Percentiles rank a stretch among this genome's conserved stretches.
Evolutionary conservation across 108 stramenopile genomes (phyloP).

Genomic region (Skeletonema grethae): DNA sequence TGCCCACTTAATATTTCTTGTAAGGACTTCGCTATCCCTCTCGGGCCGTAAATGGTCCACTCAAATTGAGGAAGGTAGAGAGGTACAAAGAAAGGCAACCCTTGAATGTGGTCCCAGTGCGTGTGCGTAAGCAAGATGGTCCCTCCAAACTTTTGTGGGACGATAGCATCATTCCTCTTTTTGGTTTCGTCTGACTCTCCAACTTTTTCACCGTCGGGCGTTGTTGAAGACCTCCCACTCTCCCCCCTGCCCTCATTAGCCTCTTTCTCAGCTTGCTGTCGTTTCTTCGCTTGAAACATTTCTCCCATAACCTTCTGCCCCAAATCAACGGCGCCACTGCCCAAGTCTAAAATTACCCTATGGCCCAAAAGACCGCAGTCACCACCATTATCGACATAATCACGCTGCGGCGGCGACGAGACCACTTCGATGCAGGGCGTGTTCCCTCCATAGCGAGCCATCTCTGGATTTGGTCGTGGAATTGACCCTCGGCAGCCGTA

Average conservation of each 20-base stretch:
- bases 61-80: constrained; percentile 38
- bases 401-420: constrained; percentile 5
- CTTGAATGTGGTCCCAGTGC: constrained; percentile 50
- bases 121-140: constrained; percentile 43
- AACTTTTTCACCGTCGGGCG: background rate
- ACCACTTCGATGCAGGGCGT: constrained; percentile 44
- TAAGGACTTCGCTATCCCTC: constrained; percentile 28
- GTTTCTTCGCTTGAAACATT: constrained; percentile 29
- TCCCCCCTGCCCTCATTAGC: constrained; percentile 1
- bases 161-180: background rate
- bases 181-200: background rate
- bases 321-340: constrained; percentile 40
- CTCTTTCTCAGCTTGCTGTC: constrained; percentile 7
- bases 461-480: constrained; percentile 36
- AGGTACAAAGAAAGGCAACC: constrained; percentile 38
- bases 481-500: constrained; percentile 43
- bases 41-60: constrained; percentile 47
- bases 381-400: background rate
- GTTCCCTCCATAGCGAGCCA: constrained; percentile 41
- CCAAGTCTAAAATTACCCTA: constrained; percentile 37
- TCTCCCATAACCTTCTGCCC: constrained; percentile 36
- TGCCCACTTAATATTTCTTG: constrained; percentile 42
- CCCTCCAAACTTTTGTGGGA: constrained; percentile 20
- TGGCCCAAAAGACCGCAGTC: constrained; percentile 14
- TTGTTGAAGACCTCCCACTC: background rate